Conservation (phyloP, 1,139 yeast species). For the Trichomonascaceae sp. region DNA sequence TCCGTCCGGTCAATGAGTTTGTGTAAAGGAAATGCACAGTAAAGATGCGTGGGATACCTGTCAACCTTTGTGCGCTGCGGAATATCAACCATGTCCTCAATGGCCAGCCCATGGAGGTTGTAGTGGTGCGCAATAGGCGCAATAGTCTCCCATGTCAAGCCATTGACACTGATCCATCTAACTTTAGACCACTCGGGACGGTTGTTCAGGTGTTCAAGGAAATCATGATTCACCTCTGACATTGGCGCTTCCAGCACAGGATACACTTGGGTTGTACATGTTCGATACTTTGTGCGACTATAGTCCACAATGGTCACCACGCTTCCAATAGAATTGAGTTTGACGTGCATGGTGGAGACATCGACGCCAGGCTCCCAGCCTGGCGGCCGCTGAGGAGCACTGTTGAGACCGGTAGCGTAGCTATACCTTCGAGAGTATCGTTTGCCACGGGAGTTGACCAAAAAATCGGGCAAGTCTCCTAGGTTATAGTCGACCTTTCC, state of each 20-base stretch:
- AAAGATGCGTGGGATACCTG: slow-evolving; percentile 34
- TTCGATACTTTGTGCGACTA: slow-evolving; percentile 27
- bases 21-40: slow-evolving; percentile 38
- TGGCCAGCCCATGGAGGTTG: slow-evolving; percentile 35
- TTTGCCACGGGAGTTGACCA: too few species aligned
- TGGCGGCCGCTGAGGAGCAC: slow-evolving; percentile 21
- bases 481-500: too few species aligned
- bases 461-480: too few species aligned
- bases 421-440: slow-evolving; percentile 10
- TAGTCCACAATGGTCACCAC: slow-evolving; percentile 38
- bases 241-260: slow-evolving; percentile 7
- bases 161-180: slow-evolving; percentile 43
- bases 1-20: slow-evolving; percentile 26
- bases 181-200: slow-evolving; percentile 37
- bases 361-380: slow-evolving; percentile 48
- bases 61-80: slow-evolving; percentile 46
- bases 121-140: slow-evolving; percentile 30
- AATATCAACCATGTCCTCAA: slow-evolving; percentile 46
- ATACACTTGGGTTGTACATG: slow-evolving; percentile 24
- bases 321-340: slow-evolving; percentile 35
- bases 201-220: slow-evolving; percentile 13
- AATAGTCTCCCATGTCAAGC: slow-evolving; percentile 42
- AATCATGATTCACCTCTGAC: slow-evolving; percentile 11
- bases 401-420: slow-evolving; percentile 9
- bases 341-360: slow-evolving; percentile 34